phyloP scores from a whole-genome alignment of 345 rosid species.

The Hypericum androsaemum region DNA sequence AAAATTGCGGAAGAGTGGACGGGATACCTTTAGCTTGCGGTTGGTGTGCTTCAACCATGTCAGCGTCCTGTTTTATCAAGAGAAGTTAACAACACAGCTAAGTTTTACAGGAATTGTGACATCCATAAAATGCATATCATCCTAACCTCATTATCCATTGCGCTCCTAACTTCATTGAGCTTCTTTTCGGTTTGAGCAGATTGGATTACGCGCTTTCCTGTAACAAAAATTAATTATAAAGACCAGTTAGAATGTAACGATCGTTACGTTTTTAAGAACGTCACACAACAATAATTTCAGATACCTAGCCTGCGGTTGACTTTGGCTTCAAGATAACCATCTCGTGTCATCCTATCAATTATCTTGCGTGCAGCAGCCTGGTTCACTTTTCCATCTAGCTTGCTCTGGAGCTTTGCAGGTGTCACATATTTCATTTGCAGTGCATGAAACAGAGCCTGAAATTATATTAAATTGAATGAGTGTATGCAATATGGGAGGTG shows the following conservation, averaged over 20 bases:
- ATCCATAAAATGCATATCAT: conserved; percentile 20
- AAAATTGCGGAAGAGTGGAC: background rate
- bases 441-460: conserved; percentile 69
- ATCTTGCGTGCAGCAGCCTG: conserved; percentile 55
- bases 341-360: conserved; percentile 58
- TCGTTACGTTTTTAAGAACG: too few species aligned
- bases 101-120: background rate
- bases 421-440: conserved; percentile 79
- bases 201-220: conserved; percentile 84
- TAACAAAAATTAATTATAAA: conserved; percentile 9
- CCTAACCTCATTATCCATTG: conserved; percentile 43
- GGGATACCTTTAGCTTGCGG: conserved; percentile 23
- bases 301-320: conserved; percentile 74
- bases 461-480: conserved; percentile 10
- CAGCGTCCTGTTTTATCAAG: conserved; percentile 44
- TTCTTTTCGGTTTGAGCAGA: conserved; percentile 54
- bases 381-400: conserved; percentile 68
- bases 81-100: background rate
- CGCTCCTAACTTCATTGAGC: conserved; percentile 68
- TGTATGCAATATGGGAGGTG: conserved; percentile 1
- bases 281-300: conserved; percentile 4
- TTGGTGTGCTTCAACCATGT: conserved; percentile 25
- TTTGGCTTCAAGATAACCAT: conserved; percentile 74
- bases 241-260: too few species aligned
- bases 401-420: conserved; percentile 54